Evolutionary conservation across 2,329 filamentous ascomycete genomes (phyloP).

Genomic region (Pyrenophora tritici-repentis): DNA sequence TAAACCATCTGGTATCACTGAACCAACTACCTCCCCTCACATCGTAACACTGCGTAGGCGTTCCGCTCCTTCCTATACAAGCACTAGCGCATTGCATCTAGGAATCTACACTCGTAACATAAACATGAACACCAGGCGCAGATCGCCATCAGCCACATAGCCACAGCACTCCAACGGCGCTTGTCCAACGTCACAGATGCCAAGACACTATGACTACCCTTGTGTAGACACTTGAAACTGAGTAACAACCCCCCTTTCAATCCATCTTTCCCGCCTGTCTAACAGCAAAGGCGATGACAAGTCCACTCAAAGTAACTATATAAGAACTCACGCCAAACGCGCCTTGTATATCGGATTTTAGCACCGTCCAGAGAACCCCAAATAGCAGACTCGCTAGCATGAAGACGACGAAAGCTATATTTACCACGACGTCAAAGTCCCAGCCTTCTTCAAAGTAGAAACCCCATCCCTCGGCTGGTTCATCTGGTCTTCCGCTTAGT

Average conservation of each 20-base stretch:
- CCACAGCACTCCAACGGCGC: no score
- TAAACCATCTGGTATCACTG: no score
- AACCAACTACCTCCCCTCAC: no score
- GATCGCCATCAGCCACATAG: no score
- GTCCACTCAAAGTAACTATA: background rate
- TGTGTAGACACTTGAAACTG: background rate
- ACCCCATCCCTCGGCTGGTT: background rate
- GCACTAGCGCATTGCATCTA: no score
- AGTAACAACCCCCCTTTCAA: background rate
- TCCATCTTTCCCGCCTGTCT: background rate
- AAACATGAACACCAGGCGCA: no score
- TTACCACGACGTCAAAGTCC: background rate
- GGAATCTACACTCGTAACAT: no score
- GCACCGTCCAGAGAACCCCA: background rate
- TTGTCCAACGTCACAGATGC: no score
- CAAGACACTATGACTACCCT: no score
- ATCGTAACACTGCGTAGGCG: no score
- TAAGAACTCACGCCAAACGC: background rate
- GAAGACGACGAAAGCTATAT: background rate
- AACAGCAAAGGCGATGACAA: background rate
- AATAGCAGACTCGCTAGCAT: background rate
- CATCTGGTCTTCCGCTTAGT: accelerated
- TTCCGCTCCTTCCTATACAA: no score
- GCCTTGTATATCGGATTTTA: background rate
- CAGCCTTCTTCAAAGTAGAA: background rate